Conservation (phyloP, 768 basidiomycete species). For the Russula griseocarnosa region DNA sequence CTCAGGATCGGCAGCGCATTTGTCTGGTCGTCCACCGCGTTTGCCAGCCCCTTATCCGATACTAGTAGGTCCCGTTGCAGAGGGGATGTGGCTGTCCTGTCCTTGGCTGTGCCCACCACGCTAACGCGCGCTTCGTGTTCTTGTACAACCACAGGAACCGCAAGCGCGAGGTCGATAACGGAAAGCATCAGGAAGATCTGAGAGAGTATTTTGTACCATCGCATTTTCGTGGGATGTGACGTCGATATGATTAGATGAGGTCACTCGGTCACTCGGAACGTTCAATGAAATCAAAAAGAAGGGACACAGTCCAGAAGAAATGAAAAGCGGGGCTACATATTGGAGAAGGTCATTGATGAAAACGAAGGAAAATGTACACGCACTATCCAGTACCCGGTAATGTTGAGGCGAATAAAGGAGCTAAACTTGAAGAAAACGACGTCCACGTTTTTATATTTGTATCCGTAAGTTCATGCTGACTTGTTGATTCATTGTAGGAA, state of each 20-base stretch:
- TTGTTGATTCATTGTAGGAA: too few relatives aligned
- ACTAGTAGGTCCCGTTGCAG: background rate
- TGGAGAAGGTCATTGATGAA: background rate
- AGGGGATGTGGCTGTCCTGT: too few relatives aligned
- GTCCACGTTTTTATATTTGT: slow-evolving; percentile 2
- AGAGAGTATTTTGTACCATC: background rate
- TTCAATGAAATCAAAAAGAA: background rate
- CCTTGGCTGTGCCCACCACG: too few relatives aligned
- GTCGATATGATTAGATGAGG: background rate
- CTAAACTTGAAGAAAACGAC: background rate
- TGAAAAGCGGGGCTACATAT: background rate
- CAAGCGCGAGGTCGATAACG: background rate
- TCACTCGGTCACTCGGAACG: background rate
- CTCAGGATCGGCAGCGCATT: too few relatives aligned
- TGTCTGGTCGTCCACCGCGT: too few relatives aligned
- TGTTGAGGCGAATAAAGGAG: background rate
- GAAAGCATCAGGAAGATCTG: slow-evolving; percentile 4
- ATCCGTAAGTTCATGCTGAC: background rate
- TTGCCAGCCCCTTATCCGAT: too few relatives aligned
- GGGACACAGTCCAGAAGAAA: background rate
- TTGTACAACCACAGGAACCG: background rate
- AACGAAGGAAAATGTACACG: background rate
- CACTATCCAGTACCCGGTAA: background rate
- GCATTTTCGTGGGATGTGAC: slow-evolving; percentile 12
- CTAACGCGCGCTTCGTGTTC: too few relatives aligned